Percentiles rank a stretch among this genome's conserved stretches.
phyloP scores from a whole-genome alignment of 306 rosid genomes.

The Cyamopsis tetragonoloba region DNA sequence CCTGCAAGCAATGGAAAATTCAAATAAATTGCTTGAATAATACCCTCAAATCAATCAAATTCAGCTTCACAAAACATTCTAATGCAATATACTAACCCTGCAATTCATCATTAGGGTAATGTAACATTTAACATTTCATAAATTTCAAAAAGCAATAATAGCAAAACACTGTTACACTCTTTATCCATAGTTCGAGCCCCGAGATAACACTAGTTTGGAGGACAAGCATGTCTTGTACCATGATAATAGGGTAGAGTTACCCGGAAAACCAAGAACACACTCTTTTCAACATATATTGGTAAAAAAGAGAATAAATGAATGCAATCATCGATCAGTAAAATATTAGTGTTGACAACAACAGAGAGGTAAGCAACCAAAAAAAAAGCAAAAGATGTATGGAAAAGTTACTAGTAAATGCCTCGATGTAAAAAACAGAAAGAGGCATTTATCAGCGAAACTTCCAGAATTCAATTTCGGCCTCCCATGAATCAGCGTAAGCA shows the following conservation, averaged over 20 bases:
- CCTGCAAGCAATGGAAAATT: constrained; percentile 44
- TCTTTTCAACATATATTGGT: not conserved
- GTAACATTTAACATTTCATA: not conserved
- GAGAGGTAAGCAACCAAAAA: not conserved
- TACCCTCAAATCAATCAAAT: not conserved
- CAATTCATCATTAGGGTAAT: not conserved
- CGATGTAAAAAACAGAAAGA: not conserved
- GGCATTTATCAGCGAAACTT: constrained; percentile 84
- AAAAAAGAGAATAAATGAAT: not conserved
- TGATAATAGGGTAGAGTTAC: too few relatives aligned
- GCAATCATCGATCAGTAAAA: not conserved
- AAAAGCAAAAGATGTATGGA: constrained; percentile 28
- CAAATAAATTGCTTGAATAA: not conserved
- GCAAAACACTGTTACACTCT: too few relatives aligned
- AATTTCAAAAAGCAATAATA: too few relatives aligned
- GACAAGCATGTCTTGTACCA: too few relatives aligned
- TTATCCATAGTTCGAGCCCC: too few relatives aligned
- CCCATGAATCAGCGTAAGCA: constrained; percentile 87
- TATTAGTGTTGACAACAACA: not conserved
- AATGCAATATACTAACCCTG: not conserved
- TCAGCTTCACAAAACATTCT: not conserved
- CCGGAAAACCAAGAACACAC: too few relatives aligned
- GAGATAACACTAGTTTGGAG: too few relatives aligned
- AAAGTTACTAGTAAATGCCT: constrained; percentile 75
- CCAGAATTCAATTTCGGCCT: constrained; percentile 50